phyloP scores from a whole-genome alignment of 345 rosid genomes.

The Rhodomyrtus tomentosa region DNA sequence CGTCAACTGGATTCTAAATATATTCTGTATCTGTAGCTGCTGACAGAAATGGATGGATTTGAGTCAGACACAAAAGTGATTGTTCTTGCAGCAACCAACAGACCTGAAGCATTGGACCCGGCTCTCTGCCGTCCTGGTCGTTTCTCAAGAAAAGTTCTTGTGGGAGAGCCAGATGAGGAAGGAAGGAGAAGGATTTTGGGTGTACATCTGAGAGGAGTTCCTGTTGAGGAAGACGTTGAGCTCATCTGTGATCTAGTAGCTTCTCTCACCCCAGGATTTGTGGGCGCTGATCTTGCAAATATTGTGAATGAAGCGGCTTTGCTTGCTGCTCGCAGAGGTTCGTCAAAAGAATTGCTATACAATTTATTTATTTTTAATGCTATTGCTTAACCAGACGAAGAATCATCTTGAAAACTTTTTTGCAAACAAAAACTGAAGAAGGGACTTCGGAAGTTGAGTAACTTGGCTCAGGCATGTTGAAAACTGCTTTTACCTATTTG shows the following conservation, averaged over 20 bases:
- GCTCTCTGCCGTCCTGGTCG: constrained; percentile 97
- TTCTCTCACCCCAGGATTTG: constrained; percentile 82
- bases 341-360: background rate
- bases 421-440: background rate
- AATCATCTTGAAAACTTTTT: background rate
- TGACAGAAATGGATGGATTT: constrained; percentile 98
- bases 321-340: constrained; percentile 94
- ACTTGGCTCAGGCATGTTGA: background rate
- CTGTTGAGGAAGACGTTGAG: constrained; percentile 67
- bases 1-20: background rate
- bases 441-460: background rate
- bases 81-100: constrained; percentile 89
- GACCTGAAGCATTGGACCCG: constrained; percentile 88
- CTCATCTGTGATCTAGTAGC: constrained; percentile 73
- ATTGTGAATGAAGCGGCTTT: constrained; percentile 89
- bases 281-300: constrained; percentile 97
- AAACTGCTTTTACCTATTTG: background rate
- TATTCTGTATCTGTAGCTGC: constrained; percentile 40
- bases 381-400: background rate
- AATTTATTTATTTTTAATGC: background rate
- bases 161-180: constrained; percentile 90
- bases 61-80: constrained; percentile 75
- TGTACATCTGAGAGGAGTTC: constrained; percentile 77
- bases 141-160: constrained; percentile 87
- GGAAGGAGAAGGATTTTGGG: constrained; percentile 84